Evolutionary conservation across 2,329 filamentous ascomycete genomes (phyloP), one percentile per base, ranked within the genome.

Genomic region (Aspergillus awamori): DNA sequence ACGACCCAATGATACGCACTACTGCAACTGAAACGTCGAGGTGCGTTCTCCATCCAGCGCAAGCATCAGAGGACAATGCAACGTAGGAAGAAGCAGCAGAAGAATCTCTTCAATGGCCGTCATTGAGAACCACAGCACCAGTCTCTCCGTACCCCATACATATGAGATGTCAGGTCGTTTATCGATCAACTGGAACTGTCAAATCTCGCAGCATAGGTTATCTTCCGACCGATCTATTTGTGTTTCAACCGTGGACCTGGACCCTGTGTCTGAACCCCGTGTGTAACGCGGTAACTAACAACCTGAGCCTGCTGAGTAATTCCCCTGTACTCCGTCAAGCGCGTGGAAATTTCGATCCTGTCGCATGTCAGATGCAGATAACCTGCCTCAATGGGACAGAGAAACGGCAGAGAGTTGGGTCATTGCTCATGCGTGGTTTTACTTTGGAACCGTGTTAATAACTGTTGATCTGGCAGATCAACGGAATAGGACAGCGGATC

Each of bases 171-270:
- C 47, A 51, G 47, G 24, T 51, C 47, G 26, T 33, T 30, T 28
- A 51, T 51, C 47, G 47, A 51, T 51, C 47, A 30, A 17, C 26
- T 33, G 10, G 26, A 51, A 51, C 47, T 51, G 47, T 51, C 47
- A 51, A 51, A 51, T 51, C 47, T 51, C 26, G 41, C 47, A 51
- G 47, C 26, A 33, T 3, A 30, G 26, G 26, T 51, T 51, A 51
- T 51, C 28, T 51, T 51, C 47, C 47, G 47, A 28, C 24, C 47
- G 47, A 33, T 51, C 47, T 30, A 30, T n/a, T 28, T 49, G 15
- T 51, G 47, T 51, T 51, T 51, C 47, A 51, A 51, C 47, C 47
- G 26, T 51, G 47, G 47, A 51, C 47, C 47, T 51, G 47, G 47
- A 51, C 47, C 47, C 47, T 51, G 47, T 30, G 15, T 26, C 47